phyloP scores from a whole-genome alignment of 768 basidiomycete species.

The Crepidotus variabilis region DNA sequence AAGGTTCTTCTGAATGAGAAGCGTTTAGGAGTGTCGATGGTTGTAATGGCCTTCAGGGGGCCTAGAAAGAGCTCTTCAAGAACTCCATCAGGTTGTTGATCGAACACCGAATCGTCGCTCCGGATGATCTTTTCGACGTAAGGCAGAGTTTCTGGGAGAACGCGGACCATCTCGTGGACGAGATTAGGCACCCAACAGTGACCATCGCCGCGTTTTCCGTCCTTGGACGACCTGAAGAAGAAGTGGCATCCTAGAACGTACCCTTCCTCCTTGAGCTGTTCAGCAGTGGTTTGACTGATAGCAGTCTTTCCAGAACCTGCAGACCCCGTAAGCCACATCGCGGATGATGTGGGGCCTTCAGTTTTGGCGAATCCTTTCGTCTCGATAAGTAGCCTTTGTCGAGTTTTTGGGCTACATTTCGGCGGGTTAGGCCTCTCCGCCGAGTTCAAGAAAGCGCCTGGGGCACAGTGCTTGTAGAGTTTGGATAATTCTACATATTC shows the following conservation, averaged over 20 bases:
- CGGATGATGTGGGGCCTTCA: neutral
- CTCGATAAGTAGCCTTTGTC: neutral
- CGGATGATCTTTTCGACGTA: neutral
- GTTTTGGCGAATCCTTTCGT: neutral
- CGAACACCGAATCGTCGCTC: neutral
- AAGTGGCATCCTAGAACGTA: neutral
- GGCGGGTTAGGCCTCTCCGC: neutral
- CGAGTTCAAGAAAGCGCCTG: neutral
- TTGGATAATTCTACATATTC: neutral
- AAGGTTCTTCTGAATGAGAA: too few species aligned
- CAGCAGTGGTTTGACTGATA: neutral
- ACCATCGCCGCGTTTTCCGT: neutral
- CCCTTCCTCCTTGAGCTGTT: neutral
- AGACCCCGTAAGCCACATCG: neutral
- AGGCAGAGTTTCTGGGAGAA: neutral
- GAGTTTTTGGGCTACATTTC: neutral
- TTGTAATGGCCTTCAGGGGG: too few species aligned
- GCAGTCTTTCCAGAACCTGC: neutral
- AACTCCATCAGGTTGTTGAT: neutral
- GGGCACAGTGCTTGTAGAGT: neutral
- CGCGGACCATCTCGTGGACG: neutral
- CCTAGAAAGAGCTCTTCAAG: neutral
- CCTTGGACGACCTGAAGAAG: neutral
- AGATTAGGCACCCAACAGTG: neutral
- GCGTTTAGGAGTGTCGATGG: neutral